Percentiles rank a stretch among this genome's conserved stretches.
Evolutionary conservation across 148 eudicot species (phyloP).

Genomic region (Euryodendron excelsum): DNA sequence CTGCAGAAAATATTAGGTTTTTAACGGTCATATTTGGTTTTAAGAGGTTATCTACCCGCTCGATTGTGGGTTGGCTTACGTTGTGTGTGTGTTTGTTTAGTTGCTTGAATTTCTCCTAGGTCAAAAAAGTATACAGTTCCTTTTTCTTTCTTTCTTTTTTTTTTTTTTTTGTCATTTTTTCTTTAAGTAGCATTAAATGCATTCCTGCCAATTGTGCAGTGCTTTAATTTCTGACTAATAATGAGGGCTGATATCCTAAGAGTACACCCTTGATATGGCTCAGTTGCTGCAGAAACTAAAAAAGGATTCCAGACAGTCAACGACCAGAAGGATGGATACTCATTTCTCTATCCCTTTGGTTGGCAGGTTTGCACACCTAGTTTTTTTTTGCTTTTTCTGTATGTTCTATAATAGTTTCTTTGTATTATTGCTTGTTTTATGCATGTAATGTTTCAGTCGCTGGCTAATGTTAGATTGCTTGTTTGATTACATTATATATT

Average conservation of each 20-base stretch:
- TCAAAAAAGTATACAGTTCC: not conserved
- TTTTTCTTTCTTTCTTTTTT: not conserved
- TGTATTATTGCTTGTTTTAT: not conserved
- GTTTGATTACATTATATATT: not conserved
- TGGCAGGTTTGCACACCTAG: slow-evolving; percentile 70
- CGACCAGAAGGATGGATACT: slow-evolving; percentile 89
- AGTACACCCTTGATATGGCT: slow-evolving; percentile 71
- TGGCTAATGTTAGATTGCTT: not conserved
- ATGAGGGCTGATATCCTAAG: slow-evolving; percentile 62
- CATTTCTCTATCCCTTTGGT: slow-evolving; percentile 90
- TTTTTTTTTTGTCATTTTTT: not conserved
- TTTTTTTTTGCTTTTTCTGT: not conserved
- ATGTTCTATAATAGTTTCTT: not conserved
- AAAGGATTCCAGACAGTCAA: slow-evolving; percentile 69
- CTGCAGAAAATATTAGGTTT: not conserved
- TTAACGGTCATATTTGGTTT: too few species aligned
- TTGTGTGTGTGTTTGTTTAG: too few species aligned
- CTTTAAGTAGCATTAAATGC: not conserved
- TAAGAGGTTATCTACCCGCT: too few species aligned
- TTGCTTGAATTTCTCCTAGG: too few species aligned
- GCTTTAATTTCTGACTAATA: slow-evolving; percentile 8
- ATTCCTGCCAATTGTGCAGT: not conserved
- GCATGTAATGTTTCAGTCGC: not conserved
- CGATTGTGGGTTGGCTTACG: too few species aligned
- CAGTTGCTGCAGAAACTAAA: slow-evolving; percentile 98